Percentiles rank a stretch among this genome's conserved stretches.
Conservation (phyloP, 169 alveolate genomes). For the Eimeria praecox region DNA sequence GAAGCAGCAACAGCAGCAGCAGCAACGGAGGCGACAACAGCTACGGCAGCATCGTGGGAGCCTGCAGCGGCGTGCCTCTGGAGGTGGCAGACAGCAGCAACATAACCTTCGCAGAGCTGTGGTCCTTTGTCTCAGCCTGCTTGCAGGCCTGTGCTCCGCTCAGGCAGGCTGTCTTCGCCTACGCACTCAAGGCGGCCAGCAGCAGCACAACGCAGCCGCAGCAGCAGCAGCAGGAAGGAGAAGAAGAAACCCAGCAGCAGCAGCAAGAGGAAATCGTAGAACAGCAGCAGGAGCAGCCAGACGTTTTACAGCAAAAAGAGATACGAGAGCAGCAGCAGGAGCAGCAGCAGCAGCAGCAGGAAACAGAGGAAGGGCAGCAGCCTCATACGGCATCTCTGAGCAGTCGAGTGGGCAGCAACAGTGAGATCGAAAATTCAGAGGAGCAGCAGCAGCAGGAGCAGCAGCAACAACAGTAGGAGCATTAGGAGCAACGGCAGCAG, state of each 20-base stretch:
- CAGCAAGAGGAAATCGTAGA: too few relatives aligned
- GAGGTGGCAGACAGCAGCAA: conserved; percentile 51
- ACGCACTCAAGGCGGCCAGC: neutral
- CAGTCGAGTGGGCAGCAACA: neutral
- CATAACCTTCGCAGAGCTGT: conserved; percentile 6
- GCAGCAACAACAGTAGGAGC: neutral
- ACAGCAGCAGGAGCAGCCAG: conserved; percentile 20
- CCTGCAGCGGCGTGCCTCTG: conserved; percentile 54
- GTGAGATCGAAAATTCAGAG: neutral
- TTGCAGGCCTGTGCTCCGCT: conserved; percentile 37
- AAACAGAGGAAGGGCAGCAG: neutral
- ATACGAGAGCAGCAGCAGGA: neutral
- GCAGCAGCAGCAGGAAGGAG: conserved; percentile 25
- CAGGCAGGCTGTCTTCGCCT: neutral
- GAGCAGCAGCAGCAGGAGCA: neutral
- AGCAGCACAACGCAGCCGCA: neutral
- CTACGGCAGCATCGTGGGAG: conserved; percentile 26
- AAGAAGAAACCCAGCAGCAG: neutral
- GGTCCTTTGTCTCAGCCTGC: conserved; percentile 16
- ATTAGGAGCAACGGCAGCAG: neutral
- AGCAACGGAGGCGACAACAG: neutral
- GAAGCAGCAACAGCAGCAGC: neutral
- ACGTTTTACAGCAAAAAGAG: neutral
- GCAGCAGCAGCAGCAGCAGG: conserved; percentile 34
- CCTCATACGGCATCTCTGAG: neutral